phyloP scores from a whole-genome alignment of 768 basidiomycete genomes.

The Scleroderma bovista region DNA sequence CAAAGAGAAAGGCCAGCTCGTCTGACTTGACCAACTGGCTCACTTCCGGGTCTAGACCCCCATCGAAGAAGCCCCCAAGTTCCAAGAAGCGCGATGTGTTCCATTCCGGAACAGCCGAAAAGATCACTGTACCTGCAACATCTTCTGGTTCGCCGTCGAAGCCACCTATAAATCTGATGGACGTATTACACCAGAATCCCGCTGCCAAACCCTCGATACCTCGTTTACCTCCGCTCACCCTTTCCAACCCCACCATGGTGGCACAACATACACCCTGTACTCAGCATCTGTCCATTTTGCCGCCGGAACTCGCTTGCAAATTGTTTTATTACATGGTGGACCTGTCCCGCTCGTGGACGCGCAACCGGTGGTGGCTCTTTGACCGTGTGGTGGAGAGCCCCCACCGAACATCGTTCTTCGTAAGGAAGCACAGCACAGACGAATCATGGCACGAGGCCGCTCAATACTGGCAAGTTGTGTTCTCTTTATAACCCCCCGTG shows the following conservation, averaged over 20 bases:
- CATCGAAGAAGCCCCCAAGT: slow-evolving; percentile 16
- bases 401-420: slow-evolving; percentile 77
- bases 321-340: slow-evolving; percentile 72
- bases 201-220: slow-evolving; percentile 25
- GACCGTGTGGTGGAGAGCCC: slow-evolving; percentile 80
- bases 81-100: slow-evolving; percentile 11
- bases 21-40: slow-evolving; percentile 53
- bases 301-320: slow-evolving; percentile 67
- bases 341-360: slow-evolving; percentile 54
- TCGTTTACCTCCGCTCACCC: slow-evolving; percentile 53
- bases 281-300: slow-evolving; percentile 61
- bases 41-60: slow-evolving; percentile 9
- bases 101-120: slow-evolving; percentile 2
- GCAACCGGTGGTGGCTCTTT: slow-evolving; percentile 83
- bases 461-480: slow-evolving; percentile 53
- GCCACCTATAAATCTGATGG: slow-evolving; percentile 44
- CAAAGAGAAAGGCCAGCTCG: slow-evolving; percentile 47
- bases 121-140: slow-evolving; percentile 13
- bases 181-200: slow-evolving; percentile 48
- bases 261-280: slow-evolving; percentile 72
- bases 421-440: slow-evolving; percentile 43
- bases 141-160: slow-evolving; percentile 21
- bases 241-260: slow-evolving; percentile 59
- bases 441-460: slow-evolving; percentile 67
- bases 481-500: slow-evolving; percentile 1